Percentiles rank a stretch among this genome's conserved stretches.
phyloP scores from a whole-genome alignment of 164 flowering plant species.

The Sedum album region DNA sequence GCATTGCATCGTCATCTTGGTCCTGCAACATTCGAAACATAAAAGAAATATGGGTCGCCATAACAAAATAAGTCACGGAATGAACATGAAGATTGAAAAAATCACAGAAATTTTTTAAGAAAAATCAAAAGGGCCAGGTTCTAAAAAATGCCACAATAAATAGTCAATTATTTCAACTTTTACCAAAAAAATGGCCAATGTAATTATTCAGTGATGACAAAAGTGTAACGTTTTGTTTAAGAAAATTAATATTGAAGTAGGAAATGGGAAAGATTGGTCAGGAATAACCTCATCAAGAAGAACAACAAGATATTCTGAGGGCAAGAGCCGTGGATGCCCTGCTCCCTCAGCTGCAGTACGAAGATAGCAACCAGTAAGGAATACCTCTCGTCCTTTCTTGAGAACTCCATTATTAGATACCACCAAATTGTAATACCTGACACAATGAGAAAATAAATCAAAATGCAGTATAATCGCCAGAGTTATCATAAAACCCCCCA shows the following conservation, averaged over 20 bases:
- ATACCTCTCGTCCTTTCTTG: conserved; percentile 76
- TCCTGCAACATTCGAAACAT: conserved; percentile 34
- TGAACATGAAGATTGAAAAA: background rate
- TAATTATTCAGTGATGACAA: background rate
- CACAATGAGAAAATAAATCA: background rate
- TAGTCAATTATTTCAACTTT: background rate
- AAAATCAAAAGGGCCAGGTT: no score
- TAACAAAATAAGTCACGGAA: background rate
- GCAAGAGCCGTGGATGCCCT: conserved; percentile 61
- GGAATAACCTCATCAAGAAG: conserved; percentile 72
- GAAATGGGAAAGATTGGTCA: background rate
- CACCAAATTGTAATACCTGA: conserved; percentile 71
- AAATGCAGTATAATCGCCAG: background rate
- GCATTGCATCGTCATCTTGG: conserved; percentile 90
- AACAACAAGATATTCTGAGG: conserved; percentile 82
- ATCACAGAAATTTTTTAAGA: no score
- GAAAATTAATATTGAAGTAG: background rate
- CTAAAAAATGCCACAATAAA: no score
- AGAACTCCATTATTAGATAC: conserved; percentile 51
- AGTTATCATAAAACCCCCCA: background rate
- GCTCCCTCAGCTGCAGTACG: conserved; percentile 52
- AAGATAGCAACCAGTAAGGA: conserved; percentile 80
- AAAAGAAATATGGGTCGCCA: background rate
- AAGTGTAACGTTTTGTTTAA: background rate
- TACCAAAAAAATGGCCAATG: background rate